These are phyloP conservation scores for Laburnicola sp. DNA, from an alignment of 2,329 filamentous ascomycete genomes.

Conservation along the genomic window DNA sequence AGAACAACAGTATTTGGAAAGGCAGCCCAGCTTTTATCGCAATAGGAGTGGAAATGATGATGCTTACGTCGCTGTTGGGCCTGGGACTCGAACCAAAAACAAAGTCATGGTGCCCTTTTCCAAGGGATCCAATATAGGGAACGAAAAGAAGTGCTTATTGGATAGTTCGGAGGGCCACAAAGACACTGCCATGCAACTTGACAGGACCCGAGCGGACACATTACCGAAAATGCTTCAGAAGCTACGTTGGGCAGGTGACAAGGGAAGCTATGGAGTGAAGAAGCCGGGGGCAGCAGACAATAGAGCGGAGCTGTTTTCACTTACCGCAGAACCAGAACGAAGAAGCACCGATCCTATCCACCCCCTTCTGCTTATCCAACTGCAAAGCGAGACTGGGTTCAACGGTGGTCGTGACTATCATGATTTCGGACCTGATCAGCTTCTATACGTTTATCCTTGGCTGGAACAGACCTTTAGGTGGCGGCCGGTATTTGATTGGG, in stretches of 20 bases:
- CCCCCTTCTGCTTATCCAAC: conserved; percentile 25
- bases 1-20: neutral
- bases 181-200: neutral
- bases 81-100: neutral
- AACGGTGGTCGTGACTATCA: neutral
- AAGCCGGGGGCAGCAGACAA: neutral
- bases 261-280: neutral
- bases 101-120: too few species aligned
- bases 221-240: conserved; percentile 12
- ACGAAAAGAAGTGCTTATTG: neutral
- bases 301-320: neutral
- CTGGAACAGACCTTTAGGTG: conserved; percentile 25
- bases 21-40: conserved; percentile 6
- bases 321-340: conserved; percentile 19
- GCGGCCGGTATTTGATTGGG: conserved; percentile 36
- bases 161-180: neutral
- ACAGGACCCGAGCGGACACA: conserved; percentile 4
- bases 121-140: too few species aligned
- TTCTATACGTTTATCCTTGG: conserved; percentile 21
- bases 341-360: conserved; percentile 23
- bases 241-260: conserved; percentile 4
- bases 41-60: conserved; percentile 2
- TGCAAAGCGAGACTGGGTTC: neutral
- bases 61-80: neutral
- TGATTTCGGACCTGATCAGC: neutral